Evolutionary conservation across 345 rosid species (phyloP).

Genomic region (Eucalyptus globulus): DNA sequence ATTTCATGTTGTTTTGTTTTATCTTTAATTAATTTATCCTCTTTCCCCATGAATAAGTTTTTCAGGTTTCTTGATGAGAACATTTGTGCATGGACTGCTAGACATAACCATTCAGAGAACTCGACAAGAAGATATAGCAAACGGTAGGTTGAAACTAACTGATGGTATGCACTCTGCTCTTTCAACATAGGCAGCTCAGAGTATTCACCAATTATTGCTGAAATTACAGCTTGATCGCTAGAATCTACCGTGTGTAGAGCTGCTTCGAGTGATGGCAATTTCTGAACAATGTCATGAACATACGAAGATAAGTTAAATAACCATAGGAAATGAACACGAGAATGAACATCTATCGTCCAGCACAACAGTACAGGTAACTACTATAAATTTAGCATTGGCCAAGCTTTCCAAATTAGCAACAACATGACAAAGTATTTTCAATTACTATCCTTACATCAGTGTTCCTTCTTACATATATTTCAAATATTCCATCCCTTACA

Average conservation of each 20-base stretch:
- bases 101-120: background rate
- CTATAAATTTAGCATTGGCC: background rate
- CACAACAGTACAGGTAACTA: background rate
- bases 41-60: background rate
- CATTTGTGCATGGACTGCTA: background rate
- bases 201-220: constrained; percentile 41
- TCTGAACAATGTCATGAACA: constrained; percentile 18
- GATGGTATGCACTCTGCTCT: constrained; percentile 45
- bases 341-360: background rate
- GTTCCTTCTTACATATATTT: background rate
- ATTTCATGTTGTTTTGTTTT: background rate
- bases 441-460: background rate
- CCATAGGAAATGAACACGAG: background rate
- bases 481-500: background rate
- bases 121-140: background rate
- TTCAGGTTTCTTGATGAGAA: background rate
- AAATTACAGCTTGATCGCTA: constrained; percentile 33
- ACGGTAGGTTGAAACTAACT: constrained; percentile 19
- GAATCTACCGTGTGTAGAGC: constrained; percentile 35
- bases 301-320: background rate
- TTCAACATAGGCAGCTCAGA: constrained; percentile 52
- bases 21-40: background rate
- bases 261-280: constrained; percentile 45
- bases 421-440: background rate
- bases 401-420: background rate